Base-by-base conservation (phyloP, 495 filamentous ascomycete genomes). In the Podospora sp. region DNA sequence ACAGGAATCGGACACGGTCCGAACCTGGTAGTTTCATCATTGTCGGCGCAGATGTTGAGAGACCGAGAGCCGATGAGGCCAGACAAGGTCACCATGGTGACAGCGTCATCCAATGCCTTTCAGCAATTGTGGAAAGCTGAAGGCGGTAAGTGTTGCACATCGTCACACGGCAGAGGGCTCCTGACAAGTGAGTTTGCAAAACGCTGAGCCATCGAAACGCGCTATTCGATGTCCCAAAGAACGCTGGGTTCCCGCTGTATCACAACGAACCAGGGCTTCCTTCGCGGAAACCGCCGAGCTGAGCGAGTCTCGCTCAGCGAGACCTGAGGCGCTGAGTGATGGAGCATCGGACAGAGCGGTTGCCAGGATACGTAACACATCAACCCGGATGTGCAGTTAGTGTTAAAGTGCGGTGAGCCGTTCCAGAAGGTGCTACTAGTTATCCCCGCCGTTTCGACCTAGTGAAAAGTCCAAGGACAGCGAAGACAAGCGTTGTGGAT, bases 21-120 rank as follows among this genome's bases (percentile, higher is more conserved):
- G 67, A 62, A 49, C 56, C 56, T 59, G 56, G 56, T 26, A 14
- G 5, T 67, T 60, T 64, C 21, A 60, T 36, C 60, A 69, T 71
- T 33, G 21, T 53, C 66, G 61, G 62, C 56, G 49, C 25, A 26
- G 46, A 51, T 9, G 29, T 11, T 50, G 29, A 59, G 61, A 63
- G 60, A 61, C 56, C 21, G 27, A 20, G 27, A 46, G 61, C 64
- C 57, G 69, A 65, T 67, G 71, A 71, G 65, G 35, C 62, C 62
- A 74, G 35, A 62, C 46, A 56, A 55, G 65, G 52, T 53, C 8
- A 51, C 21, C 53, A 72, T 73, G 67, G 62, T 73, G 65, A 67
- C 65, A 74, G 65, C 62, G 26, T 26, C 36, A 60, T 46, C 40
- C 40, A 46, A 53, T 60, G 60, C 33, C 29, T 8, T 22, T 50